These are phyloP conservation scores for Sphagnum tenellum DNA, from an alignment of 225 moss, liverwort and hornwort species.

Conservation along the genomic window DNA sequence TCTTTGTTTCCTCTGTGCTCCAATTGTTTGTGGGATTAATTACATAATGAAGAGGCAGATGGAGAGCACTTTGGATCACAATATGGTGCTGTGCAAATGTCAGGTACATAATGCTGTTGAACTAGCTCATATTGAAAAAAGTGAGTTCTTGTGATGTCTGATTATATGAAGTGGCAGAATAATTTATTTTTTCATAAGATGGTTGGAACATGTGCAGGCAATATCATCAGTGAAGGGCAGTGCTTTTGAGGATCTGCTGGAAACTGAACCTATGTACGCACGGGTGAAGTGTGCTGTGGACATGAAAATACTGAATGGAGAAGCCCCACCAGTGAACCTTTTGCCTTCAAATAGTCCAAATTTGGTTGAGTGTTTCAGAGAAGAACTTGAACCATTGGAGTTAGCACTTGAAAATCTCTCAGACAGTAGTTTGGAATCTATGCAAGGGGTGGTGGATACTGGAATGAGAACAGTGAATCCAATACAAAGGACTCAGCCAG, in stretches of 20 bases:
- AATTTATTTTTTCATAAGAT: too few species aligned
- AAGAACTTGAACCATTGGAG: conserved; percentile 19
- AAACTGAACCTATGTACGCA: conserved; percentile 38
- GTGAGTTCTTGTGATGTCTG: too few species aligned
- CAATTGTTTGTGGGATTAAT: too few species aligned
- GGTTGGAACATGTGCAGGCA: conserved; percentile 13
- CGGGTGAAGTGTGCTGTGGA: conserved; percentile 30
- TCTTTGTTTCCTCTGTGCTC: too few species aligned
- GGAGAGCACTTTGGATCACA: too few species aligned
- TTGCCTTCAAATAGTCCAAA: conserved; percentile 10
- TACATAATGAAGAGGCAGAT: too few species aligned
- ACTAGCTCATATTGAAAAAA: too few species aligned
- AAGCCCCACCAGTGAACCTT: conserved; percentile 8
- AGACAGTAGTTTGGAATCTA: conserved; percentile 6
- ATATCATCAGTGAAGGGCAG: conserved; percentile 39
- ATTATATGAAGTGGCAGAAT: too few species aligned
- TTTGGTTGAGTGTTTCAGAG: conserved; percentile 7
- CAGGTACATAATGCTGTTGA: too few species aligned
- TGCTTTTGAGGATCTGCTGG: conserved; percentile 32
- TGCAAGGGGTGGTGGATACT: conserved; percentile 9
- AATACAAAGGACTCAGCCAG: not conserved
- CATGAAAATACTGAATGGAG: conserved; percentile 10
- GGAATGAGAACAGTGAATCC: conserved; percentile 4
- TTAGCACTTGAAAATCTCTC: conserved; percentile 15
- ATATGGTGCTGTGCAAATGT: too few species aligned